A percentile compares a stretch with the other conserved stretches of the same genome.
These are phyloP conservation scores for Teratosphaeria viscida DNA, from an alignment of 2,329 filamentous ascomycete species.

Conservation along the genomic window DNA sequence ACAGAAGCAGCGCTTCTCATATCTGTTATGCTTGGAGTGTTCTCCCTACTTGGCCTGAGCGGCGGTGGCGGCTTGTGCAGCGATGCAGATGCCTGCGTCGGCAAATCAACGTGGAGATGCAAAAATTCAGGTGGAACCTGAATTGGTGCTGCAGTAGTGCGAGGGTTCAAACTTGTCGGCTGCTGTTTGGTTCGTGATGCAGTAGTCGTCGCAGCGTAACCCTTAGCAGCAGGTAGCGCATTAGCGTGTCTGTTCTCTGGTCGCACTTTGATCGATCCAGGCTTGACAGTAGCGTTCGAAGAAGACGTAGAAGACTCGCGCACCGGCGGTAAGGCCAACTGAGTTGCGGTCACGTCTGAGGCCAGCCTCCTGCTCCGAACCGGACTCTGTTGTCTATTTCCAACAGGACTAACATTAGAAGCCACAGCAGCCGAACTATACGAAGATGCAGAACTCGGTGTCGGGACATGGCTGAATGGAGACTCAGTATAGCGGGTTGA, in stretches of 20 bases:
- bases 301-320: conserved; percentile 62
- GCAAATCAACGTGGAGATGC: conserved; percentile 52
- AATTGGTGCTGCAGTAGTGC: neutral
- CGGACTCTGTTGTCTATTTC: conserved; percentile 45
- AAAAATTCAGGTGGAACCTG: conserved; percentile 28
- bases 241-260: conserved; percentile 9
- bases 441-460: conserved; percentile 67
- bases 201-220: neutral
- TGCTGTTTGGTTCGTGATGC: neutral
- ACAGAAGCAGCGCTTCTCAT: conserved; percentile 39
- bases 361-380: conserved; percentile 50
- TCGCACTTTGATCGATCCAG: conserved; percentile 1
- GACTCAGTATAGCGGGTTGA: conserved; percentile 69
- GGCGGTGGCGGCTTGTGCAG: conserved; percentile 35
- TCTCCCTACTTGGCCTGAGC: conserved; percentile 35
- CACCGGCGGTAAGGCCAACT: conserved; percentile 50
- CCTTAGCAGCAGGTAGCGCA: neutral
- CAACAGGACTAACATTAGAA: conserved; percentile 34
- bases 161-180: neutral
- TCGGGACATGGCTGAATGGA: conserved; percentile 67
- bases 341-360: conserved; percentile 44
- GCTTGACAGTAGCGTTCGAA: conserved; percentile 41
- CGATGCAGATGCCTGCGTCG: conserved; percentile 26
- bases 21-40: conserved; percentile 33
- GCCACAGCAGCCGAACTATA: conserved; percentile 55